Percentiles rank a stretch among this genome's conserved stretches.
Conservation (phyloP, 495 filamentous ascomycete species). For the Hypoxylon rickii region DNA sequence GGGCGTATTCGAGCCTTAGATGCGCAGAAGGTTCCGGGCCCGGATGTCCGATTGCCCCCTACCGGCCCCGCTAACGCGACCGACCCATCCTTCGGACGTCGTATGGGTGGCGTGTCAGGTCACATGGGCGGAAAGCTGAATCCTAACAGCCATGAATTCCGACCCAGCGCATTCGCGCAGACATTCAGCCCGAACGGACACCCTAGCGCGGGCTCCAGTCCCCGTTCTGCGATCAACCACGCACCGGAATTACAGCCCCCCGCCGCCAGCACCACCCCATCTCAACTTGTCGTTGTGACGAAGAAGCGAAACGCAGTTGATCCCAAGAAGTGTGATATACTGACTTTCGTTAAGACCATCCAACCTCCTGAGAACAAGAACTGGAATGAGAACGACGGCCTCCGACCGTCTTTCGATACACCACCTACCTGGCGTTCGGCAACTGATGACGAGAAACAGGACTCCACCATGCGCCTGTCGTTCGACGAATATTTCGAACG, state of each 20-base stretch:
- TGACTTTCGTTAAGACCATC: constrained; percentile 72
- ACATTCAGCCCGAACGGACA: constrained; percentile 74
- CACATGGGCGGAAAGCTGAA: constrained; percentile 72
- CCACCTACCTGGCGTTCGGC: constrained; percentile 75
- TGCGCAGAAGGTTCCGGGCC: constrained; percentile 48
- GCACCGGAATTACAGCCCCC: constrained; percentile 46
- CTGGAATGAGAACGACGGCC: constrained; percentile 71
- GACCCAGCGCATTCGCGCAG: constrained; percentile 76
- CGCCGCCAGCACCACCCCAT: constrained; percentile 32
- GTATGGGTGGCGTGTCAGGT: constrained; percentile 50
- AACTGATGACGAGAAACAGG: constrained; percentile 63
- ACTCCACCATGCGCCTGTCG: constrained; percentile 59
- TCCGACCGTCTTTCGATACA: constrained; percentile 77
- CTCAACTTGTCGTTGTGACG: constrained; percentile 51
- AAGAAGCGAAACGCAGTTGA: constrained; percentile 68
- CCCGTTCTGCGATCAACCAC: constrained; percentile 57
- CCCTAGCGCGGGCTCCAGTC: constrained; percentile 67
- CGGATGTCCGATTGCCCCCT: constrained; percentile 54
- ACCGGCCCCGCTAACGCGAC: constrained; percentile 57
- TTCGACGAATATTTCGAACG: constrained; percentile 80
- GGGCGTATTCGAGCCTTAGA: constrained; percentile 52
- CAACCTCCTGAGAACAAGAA: constrained; percentile 69
- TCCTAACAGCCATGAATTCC: constrained; percentile 81
- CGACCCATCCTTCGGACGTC: constrained; percentile 52
- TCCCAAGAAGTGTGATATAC: constrained; percentile 58